Conservation (phyloP, 441 rosid species). For the Gossypium armourianum region DNA sequence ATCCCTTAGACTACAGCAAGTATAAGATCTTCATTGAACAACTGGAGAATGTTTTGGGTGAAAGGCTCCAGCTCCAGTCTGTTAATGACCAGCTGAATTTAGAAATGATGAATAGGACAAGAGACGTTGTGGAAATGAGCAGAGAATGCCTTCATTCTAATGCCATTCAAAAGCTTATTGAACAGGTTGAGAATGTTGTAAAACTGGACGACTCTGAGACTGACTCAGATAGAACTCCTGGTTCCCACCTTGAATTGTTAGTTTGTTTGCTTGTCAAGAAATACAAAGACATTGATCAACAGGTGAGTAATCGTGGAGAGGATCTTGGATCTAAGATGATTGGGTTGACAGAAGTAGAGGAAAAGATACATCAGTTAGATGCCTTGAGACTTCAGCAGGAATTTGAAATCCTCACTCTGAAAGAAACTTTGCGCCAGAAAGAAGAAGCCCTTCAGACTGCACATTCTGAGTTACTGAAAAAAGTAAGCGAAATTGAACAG, state of each 20-base stretch:
- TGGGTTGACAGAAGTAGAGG: slow-evolving; percentile 44
- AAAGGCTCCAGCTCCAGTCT: slow-evolving; percentile 53
- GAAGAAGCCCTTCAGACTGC: slow-evolving; percentile 46
- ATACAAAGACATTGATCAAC: slow-evolving; percentile 35
- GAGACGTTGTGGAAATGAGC: slow-evolving; percentile 46
- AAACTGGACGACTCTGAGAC: slow-evolving; percentile 35
- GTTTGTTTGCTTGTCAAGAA: slow-evolving; percentile 56
- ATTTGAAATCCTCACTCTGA: slow-evolving; percentile 47
- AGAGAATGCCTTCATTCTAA: slow-evolving; percentile 38
- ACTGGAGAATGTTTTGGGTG: slow-evolving; percentile 42
- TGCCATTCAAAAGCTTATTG: slow-evolving; percentile 45
- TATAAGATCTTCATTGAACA: slow-evolving; percentile 40
- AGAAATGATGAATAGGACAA: slow-evolving; percentile 42
- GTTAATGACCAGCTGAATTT: slow-evolving; percentile 42
- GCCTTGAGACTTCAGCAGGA: slow-evolving; percentile 53
- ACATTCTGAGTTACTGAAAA: slow-evolving; percentile 49
- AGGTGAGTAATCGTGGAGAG: slow-evolving; percentile 31
- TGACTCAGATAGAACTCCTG: slow-evolving; percentile 34
- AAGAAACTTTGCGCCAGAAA: slow-evolving; percentile 40
- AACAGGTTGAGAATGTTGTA: slow-evolving; percentile 48
- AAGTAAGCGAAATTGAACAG: slow-evolving; percentile 60
- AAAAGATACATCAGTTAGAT: slow-evolving; percentile 34
- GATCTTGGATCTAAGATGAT: slow-evolving; percentile 41
- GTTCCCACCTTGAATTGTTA: slow-evolving; percentile 46
- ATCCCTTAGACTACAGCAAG: slow-evolving; percentile 36